Evolutionary conservation across 768 basidiomycete species (phyloP).

Genomic region (Mycena haematopus): DNA sequence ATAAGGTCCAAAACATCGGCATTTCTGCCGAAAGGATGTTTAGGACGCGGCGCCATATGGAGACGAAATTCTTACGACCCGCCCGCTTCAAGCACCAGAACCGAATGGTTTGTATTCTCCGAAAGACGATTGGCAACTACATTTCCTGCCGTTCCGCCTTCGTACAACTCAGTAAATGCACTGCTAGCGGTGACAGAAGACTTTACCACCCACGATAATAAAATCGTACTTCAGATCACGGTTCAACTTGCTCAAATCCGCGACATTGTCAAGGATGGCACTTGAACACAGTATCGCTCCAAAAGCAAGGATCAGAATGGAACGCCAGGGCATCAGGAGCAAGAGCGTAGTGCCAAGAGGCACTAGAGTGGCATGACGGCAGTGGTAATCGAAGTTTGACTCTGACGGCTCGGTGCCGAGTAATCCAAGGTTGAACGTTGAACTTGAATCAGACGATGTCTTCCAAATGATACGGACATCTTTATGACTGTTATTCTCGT

Average conservation of each 20-base stretch:
- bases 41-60: not conserved
- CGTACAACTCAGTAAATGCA: too few species aligned
- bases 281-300: not conserved
- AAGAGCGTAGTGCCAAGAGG: not conserved
- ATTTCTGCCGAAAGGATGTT: not conserved
- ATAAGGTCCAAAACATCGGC: not conserved
- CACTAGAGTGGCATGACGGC: too few species aligned
- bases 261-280: constrained; percentile 3
- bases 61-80: not conserved
- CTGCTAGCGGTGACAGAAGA: too few species aligned
- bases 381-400: too few species aligned
- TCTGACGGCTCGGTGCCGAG: too few species aligned
- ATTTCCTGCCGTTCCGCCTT: not conserved
- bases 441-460: too few species aligned
- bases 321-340: not conserved
- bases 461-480: too few species aligned
- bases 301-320: not conserved
- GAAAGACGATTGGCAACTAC: not conserved
- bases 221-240: constrained; percentile 8
- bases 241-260: constrained; percentile 7
- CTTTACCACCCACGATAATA: constrained; percentile 6
- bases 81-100: not conserved
- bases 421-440: too few species aligned
- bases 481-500: too few species aligned
- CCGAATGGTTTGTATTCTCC: not conserved